A percentile compares a stretch with the other conserved stretches of the same genome.
These are phyloP conservation scores for Coniella vitis DNA, from an alignment of 2,329 filamentous ascomycete species.

Conservation along the genomic window DNA sequence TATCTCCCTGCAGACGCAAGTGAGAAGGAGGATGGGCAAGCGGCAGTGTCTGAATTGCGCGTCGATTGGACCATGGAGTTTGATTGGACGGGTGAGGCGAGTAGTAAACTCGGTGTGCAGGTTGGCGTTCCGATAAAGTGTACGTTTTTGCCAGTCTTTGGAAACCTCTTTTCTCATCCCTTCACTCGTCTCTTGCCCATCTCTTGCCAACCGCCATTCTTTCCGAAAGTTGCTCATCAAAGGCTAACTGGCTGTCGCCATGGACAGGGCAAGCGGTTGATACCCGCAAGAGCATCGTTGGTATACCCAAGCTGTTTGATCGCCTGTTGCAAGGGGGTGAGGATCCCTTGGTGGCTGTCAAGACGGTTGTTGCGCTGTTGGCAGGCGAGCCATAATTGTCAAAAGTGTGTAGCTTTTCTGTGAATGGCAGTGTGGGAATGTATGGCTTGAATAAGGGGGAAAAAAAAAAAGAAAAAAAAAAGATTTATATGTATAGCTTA, in stretches of 20 bases:
- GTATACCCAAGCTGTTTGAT: constrained; percentile 54
- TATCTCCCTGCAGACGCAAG: constrained; percentile 22
- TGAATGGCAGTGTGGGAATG: too few relatives aligned
- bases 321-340: constrained; percentile 49
- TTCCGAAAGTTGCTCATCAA: too few relatives aligned
- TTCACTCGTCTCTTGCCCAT: too few relatives aligned
- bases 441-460: too few relatives aligned
- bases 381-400: constrained; percentile 32
- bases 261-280: constrained; percentile 59
- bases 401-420: not conserved
- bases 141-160: constrained; percentile 33
- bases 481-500: not conserved
- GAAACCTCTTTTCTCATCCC: not conserved
- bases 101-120: constrained; percentile 48
- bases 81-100: constrained; percentile 68
- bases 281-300: constrained; percentile 45
- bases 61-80: constrained; percentile 59
- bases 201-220: too few relatives aligned
- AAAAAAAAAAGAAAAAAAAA: not conserved
- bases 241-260: too few relatives aligned
- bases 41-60: constrained; percentile 36
- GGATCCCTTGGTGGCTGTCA: constrained; percentile 49
- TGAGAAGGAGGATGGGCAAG: constrained; percentile 17
- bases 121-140: constrained; percentile 55
- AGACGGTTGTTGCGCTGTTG: constrained; percentile 54